A percentile compares a stretch with the other conserved stretches of the same genome.
Conservation (phyloP, 2,329 filamentous ascomycete species). For the Colletotrichum coccodes region DNA sequence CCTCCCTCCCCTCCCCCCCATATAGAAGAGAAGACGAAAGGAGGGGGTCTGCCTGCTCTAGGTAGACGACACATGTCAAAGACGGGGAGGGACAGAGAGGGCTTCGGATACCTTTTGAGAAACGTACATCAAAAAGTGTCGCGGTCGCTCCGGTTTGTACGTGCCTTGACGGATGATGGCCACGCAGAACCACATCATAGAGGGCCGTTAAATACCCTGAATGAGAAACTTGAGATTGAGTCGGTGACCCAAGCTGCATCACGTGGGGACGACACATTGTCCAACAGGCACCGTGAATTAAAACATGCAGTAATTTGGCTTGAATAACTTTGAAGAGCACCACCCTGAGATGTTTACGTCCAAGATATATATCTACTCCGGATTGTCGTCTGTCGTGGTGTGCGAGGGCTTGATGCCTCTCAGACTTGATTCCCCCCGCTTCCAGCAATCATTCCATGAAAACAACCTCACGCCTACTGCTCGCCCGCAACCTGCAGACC, state of each 20-base stretch:
- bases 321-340: constrained; percentile 27
- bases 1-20: too few species aligned
- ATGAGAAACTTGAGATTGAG: constrained; percentile 11
- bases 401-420: constrained; percentile 27
- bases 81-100: not conserved
- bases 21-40: not conserved
- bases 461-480: constrained; percentile 48
- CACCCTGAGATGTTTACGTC: constrained; percentile 25
- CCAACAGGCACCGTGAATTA: not conserved
- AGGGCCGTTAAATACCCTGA: constrained; percentile 26
- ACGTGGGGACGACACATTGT: not conserved
- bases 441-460: not conserved
- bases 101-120: constrained; percentile 3
- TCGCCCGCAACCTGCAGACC: constrained; percentile 79
- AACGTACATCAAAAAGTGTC: constrained; percentile 10
- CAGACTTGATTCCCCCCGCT: constrained; percentile 11
- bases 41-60: too few species aligned
- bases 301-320: constrained; percentile 4
- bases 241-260: not conserved
- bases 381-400: constrained; percentile 21
- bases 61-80: not conserved
- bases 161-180: not conserved
- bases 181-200: not conserved
- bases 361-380: constrained; percentile 27
- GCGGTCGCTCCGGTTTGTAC: not conserved